A percentile compares a stretch with the other conserved stretches of the same genome.
phyloP scores from a whole-genome alignment of 2,329 filamentous ascomycete genomes.

The Orbilia oligospora region DNA sequence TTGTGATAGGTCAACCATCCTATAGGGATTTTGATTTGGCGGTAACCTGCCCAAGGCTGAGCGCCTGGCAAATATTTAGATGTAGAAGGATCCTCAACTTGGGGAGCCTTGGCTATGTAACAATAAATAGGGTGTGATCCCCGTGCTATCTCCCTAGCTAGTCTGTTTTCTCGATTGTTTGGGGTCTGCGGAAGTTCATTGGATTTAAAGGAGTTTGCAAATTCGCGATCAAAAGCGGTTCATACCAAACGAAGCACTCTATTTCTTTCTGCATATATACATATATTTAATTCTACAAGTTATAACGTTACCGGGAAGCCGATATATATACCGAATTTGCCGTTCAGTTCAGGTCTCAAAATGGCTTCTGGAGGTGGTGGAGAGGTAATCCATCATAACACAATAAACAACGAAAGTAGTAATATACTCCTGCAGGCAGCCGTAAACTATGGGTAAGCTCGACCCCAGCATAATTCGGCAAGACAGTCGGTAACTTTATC shows the following conservation, averaged over 20 bases:
- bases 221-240: too few relatives aligned
- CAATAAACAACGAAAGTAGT: slow-evolving; percentile 11
- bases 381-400: not conserved
- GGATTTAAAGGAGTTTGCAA: too few relatives aligned
- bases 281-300: too few relatives aligned
- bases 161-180: too few relatives aligned
- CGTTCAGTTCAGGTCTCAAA: not conserved
- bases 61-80: too few relatives aligned
- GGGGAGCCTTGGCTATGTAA: not conserved
- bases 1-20: not conserved
- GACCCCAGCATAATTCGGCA: not conserved
- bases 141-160: too few relatives aligned
- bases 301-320: too few relatives aligned
- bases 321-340: too few relatives aligned
- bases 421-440: slow-evolving; percentile 5
- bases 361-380: not conserved
- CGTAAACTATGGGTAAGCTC: slow-evolving; percentile 3
- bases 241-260: too few relatives aligned
- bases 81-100: not conserved
- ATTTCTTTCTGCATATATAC: too few relatives aligned
- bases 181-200: too few relatives aligned
- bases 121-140: too few relatives aligned
- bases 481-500: not conserved
- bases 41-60: not conserved
- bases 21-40: not conserved